Conservation (phyloP, 352 stramenopile genomes). For the Globisporangium irregulare region DNA sequence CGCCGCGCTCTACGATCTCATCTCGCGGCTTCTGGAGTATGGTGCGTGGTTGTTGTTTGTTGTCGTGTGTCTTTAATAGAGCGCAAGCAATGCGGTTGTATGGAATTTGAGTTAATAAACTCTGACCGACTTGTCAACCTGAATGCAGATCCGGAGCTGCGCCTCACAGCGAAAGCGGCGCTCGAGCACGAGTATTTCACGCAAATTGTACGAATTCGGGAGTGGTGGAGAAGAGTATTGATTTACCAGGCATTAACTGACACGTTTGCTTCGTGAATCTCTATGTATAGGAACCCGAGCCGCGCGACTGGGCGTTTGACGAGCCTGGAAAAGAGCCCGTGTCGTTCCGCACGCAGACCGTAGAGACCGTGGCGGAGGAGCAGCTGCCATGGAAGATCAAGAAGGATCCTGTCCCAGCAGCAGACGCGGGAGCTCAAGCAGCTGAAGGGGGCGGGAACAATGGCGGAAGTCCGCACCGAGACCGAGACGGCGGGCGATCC, state of each 20-base stretch:
- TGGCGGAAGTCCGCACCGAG: constrained; percentile 24
- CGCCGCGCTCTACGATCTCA: constrained; percentile 72
- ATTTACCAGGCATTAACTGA: background rate
- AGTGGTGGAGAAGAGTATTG: background rate
- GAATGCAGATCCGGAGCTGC: constrained; percentile 77
- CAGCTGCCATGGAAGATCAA: constrained; percentile 65
- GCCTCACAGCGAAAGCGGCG: constrained; percentile 90
- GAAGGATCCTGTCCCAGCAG: constrained; percentile 31
- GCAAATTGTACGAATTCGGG: constrained; percentile 59
- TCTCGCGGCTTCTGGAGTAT: constrained; percentile 80
- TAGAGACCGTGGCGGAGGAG: constrained; percentile 77
- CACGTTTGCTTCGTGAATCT: background rate
- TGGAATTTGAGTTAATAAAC: background rate
- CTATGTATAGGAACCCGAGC: constrained; percentile 63
- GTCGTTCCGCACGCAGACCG: constrained; percentile 80
- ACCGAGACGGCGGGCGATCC: constrained; percentile 27
- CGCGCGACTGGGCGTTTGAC: constrained; percentile 84
- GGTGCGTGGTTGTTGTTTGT: constrained; percentile 30
- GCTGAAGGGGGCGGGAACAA: constrained; percentile 12
- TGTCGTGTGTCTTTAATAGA: constrained; percentile 1
- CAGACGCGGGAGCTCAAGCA: constrained; percentile 12
- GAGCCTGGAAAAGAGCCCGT: constrained; percentile 85
- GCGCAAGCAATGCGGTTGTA: constrained; percentile 8
- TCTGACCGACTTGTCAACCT: background rate
- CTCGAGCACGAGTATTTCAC: constrained; percentile 94